Evolutionary conservation across 257 asterid genomes (phyloP).

Genomic region (Salvia rosmarinus): DNA sequence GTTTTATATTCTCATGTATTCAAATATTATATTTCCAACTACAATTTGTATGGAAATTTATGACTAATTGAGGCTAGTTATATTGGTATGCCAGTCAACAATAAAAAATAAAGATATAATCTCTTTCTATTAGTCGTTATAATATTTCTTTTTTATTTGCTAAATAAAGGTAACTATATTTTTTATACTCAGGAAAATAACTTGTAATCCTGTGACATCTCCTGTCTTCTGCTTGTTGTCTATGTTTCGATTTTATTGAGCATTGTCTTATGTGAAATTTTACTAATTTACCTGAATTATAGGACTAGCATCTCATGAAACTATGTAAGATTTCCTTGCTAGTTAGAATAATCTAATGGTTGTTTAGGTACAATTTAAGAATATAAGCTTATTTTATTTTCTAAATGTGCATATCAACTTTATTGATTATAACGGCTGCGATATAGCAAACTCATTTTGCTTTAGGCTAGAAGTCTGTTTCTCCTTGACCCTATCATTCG

Average conservation of each 20-base stretch:
- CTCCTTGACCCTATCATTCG: slow-evolving; percentile 52
- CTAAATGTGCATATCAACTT: not conserved
- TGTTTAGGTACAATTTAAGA: not conserved
- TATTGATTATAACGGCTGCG: not conserved
- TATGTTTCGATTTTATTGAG: not conserved
- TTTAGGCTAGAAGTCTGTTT: slow-evolving; percentile 17
- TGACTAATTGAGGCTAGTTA: not conserved
- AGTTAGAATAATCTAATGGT: not conserved
- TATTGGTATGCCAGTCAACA: not conserved
- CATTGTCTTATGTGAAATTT: not conserved
- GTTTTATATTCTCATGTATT: slow-evolving; percentile 15
- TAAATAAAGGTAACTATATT: too few species aligned
- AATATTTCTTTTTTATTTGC: too few species aligned
- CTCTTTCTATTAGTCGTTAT: not conserved
- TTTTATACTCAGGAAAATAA: too few species aligned
- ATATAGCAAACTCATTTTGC: not conserved
- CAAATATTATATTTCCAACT: not conserved
- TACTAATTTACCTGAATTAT: too few species aligned
- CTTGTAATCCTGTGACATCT: not conserved
- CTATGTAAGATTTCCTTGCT: not conserved
- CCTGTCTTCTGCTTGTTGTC: not conserved
- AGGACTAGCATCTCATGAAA: not conserved
- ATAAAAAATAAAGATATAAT: not conserved
- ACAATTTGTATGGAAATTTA: not conserved
- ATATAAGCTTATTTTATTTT: not conserved